These are phyloP conservation scores for Rhizomucor miehei DNA, from an alignment of 371 early-diverging fungal species.

Conservation along the genomic window DNA sequence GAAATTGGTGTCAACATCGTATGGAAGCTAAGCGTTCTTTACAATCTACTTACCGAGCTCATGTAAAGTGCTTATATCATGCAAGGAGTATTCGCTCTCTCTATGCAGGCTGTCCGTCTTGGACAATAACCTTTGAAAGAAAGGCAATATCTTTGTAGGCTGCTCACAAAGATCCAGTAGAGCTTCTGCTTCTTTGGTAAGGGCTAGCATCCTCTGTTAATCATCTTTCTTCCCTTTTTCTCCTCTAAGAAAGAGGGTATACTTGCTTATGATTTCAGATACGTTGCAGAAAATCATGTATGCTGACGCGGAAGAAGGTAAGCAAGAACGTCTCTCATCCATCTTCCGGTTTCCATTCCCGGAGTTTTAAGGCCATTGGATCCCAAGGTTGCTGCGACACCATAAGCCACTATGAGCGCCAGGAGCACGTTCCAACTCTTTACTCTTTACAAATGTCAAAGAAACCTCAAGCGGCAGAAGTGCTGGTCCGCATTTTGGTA, in stretches of 20 bases:
- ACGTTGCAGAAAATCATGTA: background rate
- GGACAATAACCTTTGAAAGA: background rate
- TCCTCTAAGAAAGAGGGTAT: background rate
- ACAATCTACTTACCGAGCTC: background rate
- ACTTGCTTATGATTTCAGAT: conserved; percentile 1
- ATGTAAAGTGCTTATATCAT: background rate
- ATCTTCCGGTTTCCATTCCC: too few species aligned
- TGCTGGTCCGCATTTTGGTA: conserved; percentile 65
- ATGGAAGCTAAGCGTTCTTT: too few species aligned
- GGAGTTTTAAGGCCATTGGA: too few species aligned
- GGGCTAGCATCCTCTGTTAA: background rate
- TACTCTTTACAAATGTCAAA: conserved; percentile 36
- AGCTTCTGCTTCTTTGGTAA: background rate
- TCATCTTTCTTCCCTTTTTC: background rate
- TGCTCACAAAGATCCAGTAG: background rate
- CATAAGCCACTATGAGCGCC: too few species aligned
- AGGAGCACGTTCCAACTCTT: too few species aligned
- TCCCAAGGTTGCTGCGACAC: too few species aligned
- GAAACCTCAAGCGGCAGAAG: conserved; percentile 50
- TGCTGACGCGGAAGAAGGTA: too few species aligned
- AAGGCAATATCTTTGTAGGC: background rate
- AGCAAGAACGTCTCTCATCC: too few species aligned
- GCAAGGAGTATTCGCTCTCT: background rate
- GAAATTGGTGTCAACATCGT: too few species aligned
- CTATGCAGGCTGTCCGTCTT: background rate